These are phyloP conservation scores for Medicago arabica DNA, from an alignment of 306 rosid genomes.

Conservation along the genomic window DNA sequence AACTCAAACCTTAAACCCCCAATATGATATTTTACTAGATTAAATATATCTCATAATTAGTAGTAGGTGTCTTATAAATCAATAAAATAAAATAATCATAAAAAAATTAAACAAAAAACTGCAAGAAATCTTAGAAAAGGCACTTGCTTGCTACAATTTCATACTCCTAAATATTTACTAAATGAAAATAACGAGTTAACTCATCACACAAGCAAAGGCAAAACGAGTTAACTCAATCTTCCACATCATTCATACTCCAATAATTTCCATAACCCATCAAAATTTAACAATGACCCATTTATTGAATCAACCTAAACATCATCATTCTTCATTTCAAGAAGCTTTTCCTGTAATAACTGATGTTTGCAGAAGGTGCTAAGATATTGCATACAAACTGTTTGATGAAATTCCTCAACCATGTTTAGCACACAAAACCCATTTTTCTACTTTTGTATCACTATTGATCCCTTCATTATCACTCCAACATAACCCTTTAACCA, in stretches of 20 bases:
- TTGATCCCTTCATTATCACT: slow-evolving; percentile 27
- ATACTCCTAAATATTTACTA: not conserved
- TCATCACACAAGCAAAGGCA: slow-evolving; percentile 1
- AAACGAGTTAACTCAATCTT: slow-evolving; percentile 46
- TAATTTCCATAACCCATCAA: slow-evolving; percentile 3
- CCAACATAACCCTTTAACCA: slow-evolving; percentile 47
- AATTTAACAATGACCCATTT: slow-evolving; percentile 24
- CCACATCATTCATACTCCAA: slow-evolving; percentile 15
- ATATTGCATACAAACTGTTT: slow-evolving; percentile 26
- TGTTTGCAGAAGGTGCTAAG: not conserved
- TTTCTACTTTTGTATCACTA: not conserved
- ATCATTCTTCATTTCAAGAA: not conserved
- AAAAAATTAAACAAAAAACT: slow-evolving; percentile 23
- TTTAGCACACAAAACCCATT: slow-evolving; percentile 34
- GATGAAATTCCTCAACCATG: slow-evolving; percentile 40
- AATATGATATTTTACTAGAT: too few relatives aligned
- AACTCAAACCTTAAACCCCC: too few relatives aligned
- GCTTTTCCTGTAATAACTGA: not conserved
- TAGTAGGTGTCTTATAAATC: slow-evolving; percentile 18
- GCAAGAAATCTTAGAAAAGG: not conserved
- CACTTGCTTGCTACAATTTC: not conserved
- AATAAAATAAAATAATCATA: slow-evolving; percentile 12
- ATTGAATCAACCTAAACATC: slow-evolving; percentile 28
- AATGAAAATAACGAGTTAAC: slow-evolving; percentile 34
- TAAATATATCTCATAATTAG: not conserved